Conservation (phyloP, 2,329 filamentous ascomycete species). For the Didymellaceae sp. region DNA sequence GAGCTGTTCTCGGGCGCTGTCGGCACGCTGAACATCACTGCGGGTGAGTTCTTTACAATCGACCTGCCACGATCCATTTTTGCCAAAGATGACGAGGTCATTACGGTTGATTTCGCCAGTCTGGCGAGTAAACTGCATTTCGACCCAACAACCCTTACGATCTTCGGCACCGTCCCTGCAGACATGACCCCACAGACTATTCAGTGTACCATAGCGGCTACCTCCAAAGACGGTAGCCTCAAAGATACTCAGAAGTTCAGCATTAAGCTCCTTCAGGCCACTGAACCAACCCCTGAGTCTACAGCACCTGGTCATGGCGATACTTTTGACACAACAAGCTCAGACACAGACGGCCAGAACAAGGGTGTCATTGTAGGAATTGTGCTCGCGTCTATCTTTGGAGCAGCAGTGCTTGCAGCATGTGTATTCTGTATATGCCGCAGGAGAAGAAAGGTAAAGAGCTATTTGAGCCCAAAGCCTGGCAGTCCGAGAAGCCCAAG, state of each 20-base stretch:
- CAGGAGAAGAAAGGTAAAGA: conserved; percentile 28
- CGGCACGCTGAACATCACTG: conserved; percentile 55
- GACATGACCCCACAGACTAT: conserved; percentile 49
- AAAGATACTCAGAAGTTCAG: conserved; percentile 55
- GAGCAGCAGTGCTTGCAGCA: conserved; percentile 32
- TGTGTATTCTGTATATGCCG: conserved; percentile 30
- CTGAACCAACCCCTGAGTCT: conserved; percentile 5
- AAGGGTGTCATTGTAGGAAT: conserved; percentile 33
- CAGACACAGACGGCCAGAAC: conserved; percentile 15
- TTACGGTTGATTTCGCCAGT: conserved; percentile 54
- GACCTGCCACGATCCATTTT: conserved; percentile 55
- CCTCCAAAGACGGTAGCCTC: conserved; percentile 30
- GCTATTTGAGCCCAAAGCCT: conserved; percentile 28
- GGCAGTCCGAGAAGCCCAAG: conserved; percentile 32
- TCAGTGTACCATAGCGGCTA: conserved; percentile 54
- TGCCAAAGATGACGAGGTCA: conserved; percentile 45
- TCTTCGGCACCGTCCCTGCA: conserved; percentile 59
- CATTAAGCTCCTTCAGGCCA: conserved; percentile 43
- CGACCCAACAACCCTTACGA: conserved; percentile 51
- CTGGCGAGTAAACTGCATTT: conserved; percentile 59
- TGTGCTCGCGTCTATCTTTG: conserved; percentile 45
- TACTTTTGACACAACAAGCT: conserved; percentile 14
- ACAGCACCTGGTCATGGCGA: conserved; percentile 6
- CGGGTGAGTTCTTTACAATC: conserved; percentile 58
- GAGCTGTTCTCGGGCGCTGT: conserved; percentile 54